Evolutionary conservation across 805 yeast species (phyloP), one percentile per base, ranked within the genome.

Genomic region (Helenozyma baotianmanensis): DNA sequence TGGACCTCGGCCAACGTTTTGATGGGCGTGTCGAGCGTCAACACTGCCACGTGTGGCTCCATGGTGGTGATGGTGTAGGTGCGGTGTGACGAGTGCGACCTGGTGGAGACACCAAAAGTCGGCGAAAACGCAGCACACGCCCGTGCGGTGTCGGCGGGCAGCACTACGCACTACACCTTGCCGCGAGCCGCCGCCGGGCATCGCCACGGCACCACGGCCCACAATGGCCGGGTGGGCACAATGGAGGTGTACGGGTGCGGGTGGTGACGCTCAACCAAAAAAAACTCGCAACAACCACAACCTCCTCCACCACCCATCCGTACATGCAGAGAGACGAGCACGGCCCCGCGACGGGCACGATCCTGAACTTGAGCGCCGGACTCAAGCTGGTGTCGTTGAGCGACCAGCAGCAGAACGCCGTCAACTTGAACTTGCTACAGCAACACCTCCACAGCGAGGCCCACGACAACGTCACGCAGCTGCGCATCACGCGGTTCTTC

Each of bases 401-500:
- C n/a, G 70, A 64, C 36, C 70, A 63, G 34, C 67, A 68, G 29
- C 60, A 61, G 22, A 61, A 68, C 25, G 69, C 67, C 37, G 65
- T 60, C 29, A 64, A 63, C 47, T 45, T 64, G 30, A 61, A 54
- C 40, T 53, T 62, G 35, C 62, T 65, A 45, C 72, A 70, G 47
- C 74, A 67, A 40, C 68, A 65, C 36, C 60, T 71, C 33, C 66
- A 66, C 31, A 58, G 54, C 38, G 72, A 65, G 37, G 64, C 70
- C 25, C 42, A 68, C 14, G 43, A 39, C 19, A 35, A 56, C 48
- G 50, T 60, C 58, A 45, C 62, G 43, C 69, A 71, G 47, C 67
- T 82, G 14, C 64, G 94, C 42, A 74, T 87, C 32, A 70, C 82
- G 18, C 70, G 74, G 41, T 87, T 85, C 55, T 82, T 86, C 53